Base-by-base conservation (phyloP, 1,284 basidiomycete genomes). In the Rhodotorula sp. region DNA sequence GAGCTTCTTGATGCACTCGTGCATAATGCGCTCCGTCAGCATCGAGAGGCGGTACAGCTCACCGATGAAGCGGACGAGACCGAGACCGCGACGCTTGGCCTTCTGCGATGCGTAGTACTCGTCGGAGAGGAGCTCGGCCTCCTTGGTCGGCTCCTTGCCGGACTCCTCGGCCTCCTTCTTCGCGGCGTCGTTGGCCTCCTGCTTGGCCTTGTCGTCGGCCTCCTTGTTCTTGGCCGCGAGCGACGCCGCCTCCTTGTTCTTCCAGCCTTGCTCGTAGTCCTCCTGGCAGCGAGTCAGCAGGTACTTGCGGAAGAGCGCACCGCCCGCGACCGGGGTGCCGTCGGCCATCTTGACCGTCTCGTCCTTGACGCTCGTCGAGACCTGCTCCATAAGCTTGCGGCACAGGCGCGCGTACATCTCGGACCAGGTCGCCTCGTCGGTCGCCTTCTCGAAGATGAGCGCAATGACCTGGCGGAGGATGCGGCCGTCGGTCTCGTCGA, bases 91-190 rank as follows among this genome's bases (percentile, higher is more conserved):
- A 75, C 95, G 92, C 86, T 97, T 97, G 57, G 94, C 94, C 85
- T 97, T 97, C 82, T 95, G 91, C 25, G 91, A 92, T 62, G 91
- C 91, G 80, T 98, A 98, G 85, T 98, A 98, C 83, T 98, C 95
- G 19, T 97, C 94, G 9, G 92, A 96, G 79, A 97, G 91, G 59
- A 83, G 77, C 76, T 82, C 82, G 59, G 80, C 80, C 72, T 83
- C 83, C 73, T 82, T 81, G 50, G 79, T 76, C 19, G 74, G 80
- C 54, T 78, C 80, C 52, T 66, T 66, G 50, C 68, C 70, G 16
- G 56, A 49, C 52, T 67, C 70, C 44, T 70, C 74, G 23, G 80
- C 80, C 71, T 82, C 81, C 10, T 80, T 81, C 52, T 80, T 81
- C 55, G 80, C 80, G 21, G 82, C 82, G 68, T 84, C 83, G 68